Evolutionary conservation across 345 rosid species (phyloP), one percentile per base, ranked within the genome.

Genomic region (Murraya paniculata): DNA sequence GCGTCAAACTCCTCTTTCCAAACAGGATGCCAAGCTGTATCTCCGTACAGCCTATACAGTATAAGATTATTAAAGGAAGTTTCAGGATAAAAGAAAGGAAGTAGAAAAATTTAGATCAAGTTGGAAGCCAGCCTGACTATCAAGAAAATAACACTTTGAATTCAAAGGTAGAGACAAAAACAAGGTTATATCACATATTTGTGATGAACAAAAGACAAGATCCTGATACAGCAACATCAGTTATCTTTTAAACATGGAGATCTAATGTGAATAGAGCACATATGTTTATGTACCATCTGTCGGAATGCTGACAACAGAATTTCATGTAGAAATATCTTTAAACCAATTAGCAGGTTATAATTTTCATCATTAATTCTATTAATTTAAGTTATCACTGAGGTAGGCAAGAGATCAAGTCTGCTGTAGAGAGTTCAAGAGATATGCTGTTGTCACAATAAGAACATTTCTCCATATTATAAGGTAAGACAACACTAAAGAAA

Each of bases 11-110:
- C 97, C 81, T 90, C 90, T 80, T 88, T 84, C 79, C 68, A 78
- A 80, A 95, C 82, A 73, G 99, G 99, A 38, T 89, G 99, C 99
- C 98, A 93, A 74, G 99, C 99, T 78, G 98, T 95, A 76, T 95
- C 99, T 81, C 85, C 97, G 55, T 9, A 35, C 86, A 93, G 84
- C 99, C 99, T 95, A 76, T 4, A 72, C 33, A 41, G 69, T 57
- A 68, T 9, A 39, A 64, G 25, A 84, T 39, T 38, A 75, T 55
- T 56, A 56, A 33, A 48, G 45, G 72, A 79, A 4, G 41, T 73
- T 36, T 73, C 73, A n/a, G 4, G 55, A 68, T 7, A 16, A 19
- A 50, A 14, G 57, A 76, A 55, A 36, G 9, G 35, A 53, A 59
- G 41, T 30, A 13, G 58, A 27, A 50, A 35, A 68, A 59, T 38